Conservation (phyloP, 2,329 filamentous ascomycete genomes). For the Ceratocystiopsis minuta region DNA sequence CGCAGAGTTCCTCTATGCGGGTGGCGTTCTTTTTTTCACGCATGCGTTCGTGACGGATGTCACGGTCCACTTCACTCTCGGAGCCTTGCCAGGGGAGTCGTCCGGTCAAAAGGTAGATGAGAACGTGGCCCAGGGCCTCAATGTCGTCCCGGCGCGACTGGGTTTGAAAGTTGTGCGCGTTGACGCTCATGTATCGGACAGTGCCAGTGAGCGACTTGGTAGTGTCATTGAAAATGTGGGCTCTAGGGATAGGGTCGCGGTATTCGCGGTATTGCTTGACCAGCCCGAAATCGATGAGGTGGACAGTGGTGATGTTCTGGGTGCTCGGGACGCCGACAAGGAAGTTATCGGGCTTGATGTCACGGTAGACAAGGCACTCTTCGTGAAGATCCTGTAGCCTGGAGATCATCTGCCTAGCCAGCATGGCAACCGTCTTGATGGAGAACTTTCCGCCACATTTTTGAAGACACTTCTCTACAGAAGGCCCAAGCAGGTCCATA, state of each 20-base stretch:
- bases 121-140: slow-evolving; percentile 67
- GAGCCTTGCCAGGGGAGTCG: slow-evolving; percentile 54
- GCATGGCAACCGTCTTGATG: slow-evolving; percentile 7
- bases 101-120: slow-evolving; percentile 55
- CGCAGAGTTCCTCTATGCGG: slow-evolving; percentile 85
- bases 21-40: slow-evolving; percentile 99
- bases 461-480: slow-evolving; percentile 6
- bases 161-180: slow-evolving; percentile 89
- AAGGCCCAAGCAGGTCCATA: slow-evolving; percentile 10
- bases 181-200: slow-evolving; percentile 98
- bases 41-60: slow-evolving; percentile 99
- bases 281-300: slow-evolving; percentile 98
- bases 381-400: slow-evolving; percentile 87
- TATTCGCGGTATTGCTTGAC: slow-evolving; percentile 95
- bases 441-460: slow-evolving; percentile 5
- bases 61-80: slow-evolving; percentile 55
- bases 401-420: slow-evolving; percentile 34
- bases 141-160: slow-evolving; percentile 92
- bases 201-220: slow-evolving; percentile 92
- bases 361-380: slow-evolving; percentile 95
- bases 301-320: slow-evolving; percentile 85
- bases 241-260: no score
- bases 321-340: slow-evolving; percentile 79
- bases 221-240: slow-evolving; percentile 59
- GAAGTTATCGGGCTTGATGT: slow-evolving; percentile 99